These are phyloP conservation scores for Diversispora eburnea DNA, from an alignment of 192 early-diverging fungal genomes.

Conservation along the genomic window DNA sequence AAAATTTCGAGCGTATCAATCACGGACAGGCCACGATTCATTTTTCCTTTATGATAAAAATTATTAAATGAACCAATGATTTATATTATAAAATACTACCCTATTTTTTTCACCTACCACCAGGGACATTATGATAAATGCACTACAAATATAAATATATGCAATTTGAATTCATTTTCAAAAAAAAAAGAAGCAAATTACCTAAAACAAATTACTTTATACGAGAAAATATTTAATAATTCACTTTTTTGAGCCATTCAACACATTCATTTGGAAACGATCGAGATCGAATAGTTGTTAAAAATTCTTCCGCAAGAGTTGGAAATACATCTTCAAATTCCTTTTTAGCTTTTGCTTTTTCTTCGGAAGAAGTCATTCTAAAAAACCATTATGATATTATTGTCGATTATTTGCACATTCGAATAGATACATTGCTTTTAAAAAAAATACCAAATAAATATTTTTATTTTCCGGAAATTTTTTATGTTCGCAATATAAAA, in stretches of 20 bases:
- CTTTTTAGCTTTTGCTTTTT: slow-evolving; percentile 35
- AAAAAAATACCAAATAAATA: too few species aligned
- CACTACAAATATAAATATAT: slow-evolving; percentile 28
- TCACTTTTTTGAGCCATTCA: slow-evolving; percentile 61
- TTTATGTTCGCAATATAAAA: too few species aligned
- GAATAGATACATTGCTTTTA: too few species aligned
- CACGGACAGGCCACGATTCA: slow-evolving; percentile 97
- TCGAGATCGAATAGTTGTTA: slow-evolving; percentile 65
- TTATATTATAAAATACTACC: neutral
- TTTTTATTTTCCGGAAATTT: too few species aligned
- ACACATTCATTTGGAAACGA: slow-evolving; percentile 66
- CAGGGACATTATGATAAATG: slow-evolving; percentile 53
- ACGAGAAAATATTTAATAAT: neutral
- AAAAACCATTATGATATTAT: too few species aligned
- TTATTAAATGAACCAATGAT: neutral
- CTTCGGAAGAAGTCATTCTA: too few species aligned
- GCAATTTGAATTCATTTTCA: neutral
- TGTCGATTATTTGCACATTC: too few species aligned
- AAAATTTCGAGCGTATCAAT: slow-evolving; percentile 83
- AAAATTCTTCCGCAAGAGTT: slow-evolving; percentile 66
- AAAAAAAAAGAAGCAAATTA: slow-evolving; percentile 52
- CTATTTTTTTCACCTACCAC: slow-evolving; percentile 42
- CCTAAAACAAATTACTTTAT: slow-evolving; percentile 40
- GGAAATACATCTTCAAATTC: slow-evolving; percentile 77
- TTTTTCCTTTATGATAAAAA: slow-evolving; percentile 64